Percentiles rank a stretch among this genome's conserved stretches.
phyloP scores from a whole-genome alignment of 495 filamentous ascomycete species.

The Podospora didyma region DNA sequence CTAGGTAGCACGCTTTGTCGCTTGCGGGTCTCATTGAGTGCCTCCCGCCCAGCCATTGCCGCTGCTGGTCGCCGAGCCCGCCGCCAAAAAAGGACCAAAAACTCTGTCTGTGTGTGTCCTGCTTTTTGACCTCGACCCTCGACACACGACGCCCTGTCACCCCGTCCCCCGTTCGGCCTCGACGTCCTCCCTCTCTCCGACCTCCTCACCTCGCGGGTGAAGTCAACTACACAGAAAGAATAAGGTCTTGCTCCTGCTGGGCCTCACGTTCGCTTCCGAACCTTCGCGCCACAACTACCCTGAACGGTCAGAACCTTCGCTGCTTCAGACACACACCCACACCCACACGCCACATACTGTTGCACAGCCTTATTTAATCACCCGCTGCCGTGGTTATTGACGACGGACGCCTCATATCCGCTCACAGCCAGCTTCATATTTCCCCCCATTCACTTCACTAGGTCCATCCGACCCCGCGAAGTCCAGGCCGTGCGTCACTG shows the following conservation, averaged over 20 bases:
- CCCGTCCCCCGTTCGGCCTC: background rate
- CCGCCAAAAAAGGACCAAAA: background rate
- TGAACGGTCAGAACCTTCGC: background rate
- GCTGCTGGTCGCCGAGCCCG: slow-evolving; percentile 1
- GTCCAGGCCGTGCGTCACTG: too few species aligned
- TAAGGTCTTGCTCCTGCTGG: background rate
- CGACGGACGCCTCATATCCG: too few species aligned
- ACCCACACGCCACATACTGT: background rate
- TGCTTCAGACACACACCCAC: too few species aligned
- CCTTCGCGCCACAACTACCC: background rate
- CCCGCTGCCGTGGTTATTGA: too few species aligned
- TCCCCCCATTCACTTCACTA: too few species aligned
- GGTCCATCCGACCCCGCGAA: too few species aligned
- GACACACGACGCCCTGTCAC: background rate
- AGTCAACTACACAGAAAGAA: background rate
- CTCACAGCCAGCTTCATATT: too few species aligned
- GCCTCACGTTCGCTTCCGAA: background rate
- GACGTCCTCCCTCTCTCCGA: background rate
- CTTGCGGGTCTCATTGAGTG: background rate
- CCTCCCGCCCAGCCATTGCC: background rate
- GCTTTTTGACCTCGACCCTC: background rate
- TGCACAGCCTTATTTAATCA: background rate
- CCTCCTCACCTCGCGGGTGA: background rate
- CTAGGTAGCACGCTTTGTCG: slow-evolving; percentile 7
- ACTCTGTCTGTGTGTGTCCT: background rate